A percentile compares a stretch with the other conserved stretches of the same genome.
Conservation (phyloP, 1,284 basidiomycete species). For the Mycena citricolor region DNA sequence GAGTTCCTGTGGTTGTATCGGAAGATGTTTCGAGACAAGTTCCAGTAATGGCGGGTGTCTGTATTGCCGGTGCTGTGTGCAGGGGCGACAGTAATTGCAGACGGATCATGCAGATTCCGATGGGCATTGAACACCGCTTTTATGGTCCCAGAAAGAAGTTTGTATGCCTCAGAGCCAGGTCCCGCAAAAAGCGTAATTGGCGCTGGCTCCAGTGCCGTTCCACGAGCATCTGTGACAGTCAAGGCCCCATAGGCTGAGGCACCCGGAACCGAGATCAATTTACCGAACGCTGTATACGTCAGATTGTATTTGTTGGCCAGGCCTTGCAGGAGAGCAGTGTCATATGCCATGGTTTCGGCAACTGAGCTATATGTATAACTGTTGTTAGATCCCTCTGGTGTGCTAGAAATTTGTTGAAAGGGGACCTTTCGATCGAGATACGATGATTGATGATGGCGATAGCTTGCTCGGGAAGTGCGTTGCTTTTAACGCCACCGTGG, state of each 20-base stretch:
- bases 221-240: conserved; percentile 40
- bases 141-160: conserved; percentile 42
- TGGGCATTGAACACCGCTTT: conserved; percentile 44
- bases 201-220: conserved; percentile 52
- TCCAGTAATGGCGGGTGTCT: conserved; percentile 12
- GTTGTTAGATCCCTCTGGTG: background rate
- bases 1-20: conserved; percentile 40
- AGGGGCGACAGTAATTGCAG: conserved; percentile 21
- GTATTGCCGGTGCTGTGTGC: conserved; percentile 14
- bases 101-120: conserved; percentile 22
- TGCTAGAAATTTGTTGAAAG: conserved; percentile 3
- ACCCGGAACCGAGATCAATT: conserved; percentile 26
- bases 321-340: conserved; percentile 5
- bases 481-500: conserved; percentile 43
- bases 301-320: conserved; percentile 9
- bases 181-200: conserved; percentile 29
- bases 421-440: conserved; percentile 33
- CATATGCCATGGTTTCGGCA: conserved; percentile 38
- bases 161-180: conserved; percentile 1
- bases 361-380: conserved; percentile 37
- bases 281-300: conserved; percentile 35
- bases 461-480: conserved; percentile 41
- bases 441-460: conserved; percentile 42
- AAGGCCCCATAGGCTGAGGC: conserved; percentile 27
- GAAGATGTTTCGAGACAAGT: conserved; percentile 32